Conservation (phyloP, 192 early-diverging fungal genomes). For the Backusella tuberculispora region DNA sequence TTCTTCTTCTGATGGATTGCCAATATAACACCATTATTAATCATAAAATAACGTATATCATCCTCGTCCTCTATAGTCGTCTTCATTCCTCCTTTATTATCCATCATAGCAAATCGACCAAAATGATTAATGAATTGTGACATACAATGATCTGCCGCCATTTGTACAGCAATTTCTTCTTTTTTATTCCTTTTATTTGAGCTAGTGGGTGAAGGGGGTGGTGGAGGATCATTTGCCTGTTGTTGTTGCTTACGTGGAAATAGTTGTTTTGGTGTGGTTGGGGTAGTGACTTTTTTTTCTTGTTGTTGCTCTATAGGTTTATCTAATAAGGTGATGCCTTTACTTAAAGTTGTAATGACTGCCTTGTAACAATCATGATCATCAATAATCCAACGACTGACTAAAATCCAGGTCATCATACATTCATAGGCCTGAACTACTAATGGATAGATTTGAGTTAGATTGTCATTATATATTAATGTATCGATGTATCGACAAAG, state of each 20-base stretch:
- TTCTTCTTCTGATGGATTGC: slow-evolving; percentile 66
- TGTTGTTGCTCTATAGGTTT: slow-evolving; percentile 33
- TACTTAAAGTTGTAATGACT: slow-evolving; percentile 68
- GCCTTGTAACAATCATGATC: slow-evolving; percentile 68
- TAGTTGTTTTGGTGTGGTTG: slow-evolving; percentile 27
- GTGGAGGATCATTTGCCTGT: background rate
- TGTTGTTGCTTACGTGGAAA: slow-evolving; percentile 17
- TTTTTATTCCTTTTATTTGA: slow-evolving; percentile 14
- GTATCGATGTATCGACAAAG: slow-evolving; percentile 75
- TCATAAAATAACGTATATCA: slow-evolving; percentile 66
- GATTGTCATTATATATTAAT: slow-evolving; percentile 51
- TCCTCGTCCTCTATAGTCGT: slow-evolving; percentile 29
- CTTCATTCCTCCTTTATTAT: background rate
- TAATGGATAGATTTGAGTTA: slow-evolving; percentile 58
- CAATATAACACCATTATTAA: slow-evolving; percentile 68
- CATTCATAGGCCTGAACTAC: slow-evolving; percentile 76
- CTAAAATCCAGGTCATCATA: slow-evolving; percentile 72
- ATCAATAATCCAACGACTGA: slow-evolving; percentile 75
- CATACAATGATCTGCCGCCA: slow-evolving; percentile 75
- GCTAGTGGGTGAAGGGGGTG: background rate
- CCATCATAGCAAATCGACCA: slow-evolving; percentile 63
- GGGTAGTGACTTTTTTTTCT: background rate
- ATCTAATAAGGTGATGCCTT: slow-evolving; percentile 70
- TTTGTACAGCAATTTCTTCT: slow-evolving; percentile 64
- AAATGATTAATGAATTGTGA: slow-evolving; percentile 68